These are phyloP conservation scores for Backusella westeae DNA, from an alignment of 192 early-diverging fungal genomes.

Conservation along the genomic window DNA sequence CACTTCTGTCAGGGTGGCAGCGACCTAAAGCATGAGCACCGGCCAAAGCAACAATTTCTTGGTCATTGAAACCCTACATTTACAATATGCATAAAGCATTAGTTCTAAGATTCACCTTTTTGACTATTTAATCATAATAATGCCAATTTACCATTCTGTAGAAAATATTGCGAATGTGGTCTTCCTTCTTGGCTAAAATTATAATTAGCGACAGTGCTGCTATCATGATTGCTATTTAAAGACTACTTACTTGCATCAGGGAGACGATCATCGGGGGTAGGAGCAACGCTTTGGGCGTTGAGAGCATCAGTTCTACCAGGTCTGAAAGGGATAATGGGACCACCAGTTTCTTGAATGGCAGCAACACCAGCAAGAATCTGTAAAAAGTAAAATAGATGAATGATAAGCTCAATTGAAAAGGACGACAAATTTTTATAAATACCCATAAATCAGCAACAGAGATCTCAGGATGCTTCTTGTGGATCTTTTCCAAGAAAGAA, in stretches of 20 bases:
- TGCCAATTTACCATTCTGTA: slow-evolving; percentile 61
- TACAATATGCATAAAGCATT: not conserved
- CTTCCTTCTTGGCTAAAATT: slow-evolving; percentile 44
- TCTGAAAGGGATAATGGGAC: slow-evolving; percentile 72
- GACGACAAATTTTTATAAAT: slow-evolving; percentile 59
- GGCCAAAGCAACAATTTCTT: slow-evolving; percentile 80
- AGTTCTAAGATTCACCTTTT: not conserved
- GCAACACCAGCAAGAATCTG: not conserved
- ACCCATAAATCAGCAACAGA: slow-evolving; percentile 86
- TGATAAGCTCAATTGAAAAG: not conserved
- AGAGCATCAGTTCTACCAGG: slow-evolving; percentile 59
- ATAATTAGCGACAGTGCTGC: not conserved
- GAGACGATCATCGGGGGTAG: slow-evolving; percentile 74
- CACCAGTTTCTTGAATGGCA: slow-evolving; percentile 43
- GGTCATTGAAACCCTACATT: slow-evolving; percentile 58
- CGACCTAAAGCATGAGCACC: slow-evolving; percentile 72
- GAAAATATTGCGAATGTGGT: slow-evolving; percentile 77
- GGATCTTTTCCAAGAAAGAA: slow-evolving; percentile 72
- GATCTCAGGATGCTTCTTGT: slow-evolving; percentile 76
- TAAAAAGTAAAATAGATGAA: not conserved
- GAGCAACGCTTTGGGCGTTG: slow-evolving; percentile 27
- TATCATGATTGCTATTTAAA: not conserved
- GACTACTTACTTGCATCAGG: slow-evolving; percentile 57
- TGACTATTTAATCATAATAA: not conserved
- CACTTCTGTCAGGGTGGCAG: slow-evolving; percentile 72